Base-by-base conservation (phyloP, 1,284 basidiomycete species). In the Rhodotorula sp. region DNA sequence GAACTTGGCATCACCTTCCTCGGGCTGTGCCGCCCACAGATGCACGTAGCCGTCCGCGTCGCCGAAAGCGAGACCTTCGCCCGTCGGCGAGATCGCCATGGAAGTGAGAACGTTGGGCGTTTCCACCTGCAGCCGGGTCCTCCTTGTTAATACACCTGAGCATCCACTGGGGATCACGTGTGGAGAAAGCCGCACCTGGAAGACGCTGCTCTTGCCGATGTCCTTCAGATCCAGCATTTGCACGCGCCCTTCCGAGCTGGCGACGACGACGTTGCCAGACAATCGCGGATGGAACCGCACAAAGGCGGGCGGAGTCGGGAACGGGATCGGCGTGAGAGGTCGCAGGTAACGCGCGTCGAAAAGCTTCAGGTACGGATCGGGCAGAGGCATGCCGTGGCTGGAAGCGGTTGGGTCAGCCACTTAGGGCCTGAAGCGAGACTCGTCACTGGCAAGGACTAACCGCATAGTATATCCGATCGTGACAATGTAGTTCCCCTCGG, bases 351-450 rank as follows among this genome's bases (percentile, higher is more conserved):
- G 88, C 37, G 93, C 79, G 80, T 99, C 95, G 79, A 91, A 96
- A 17, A 97, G 85, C 81, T 96, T 95, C 75, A 99, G 91, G 37
- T 96, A 84, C 3, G 93, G 91, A 80, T 98, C 95, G 0, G 92
- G 90, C 62, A 91, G 86, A 1, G 95, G 93, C 58, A 91, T 89
- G 29, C 91, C 89, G 80, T 92, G 91, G 79, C 91, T 93, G 77
- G 17, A 59, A 18, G 4, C 6, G 29, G 12, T 3, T 6, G 48
- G 17, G 29, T 63, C 29, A 64, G 45, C 14, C 24, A 18, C 26
- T 10, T 6, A 7, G 45, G 26, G n/a, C 24, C 14, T 18, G 73
- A 26, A n/a, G 57, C 17, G 24, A n/a, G 37, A 37, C 37, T 42
- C 37, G 37, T 8, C 37, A 42, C 37, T 12, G 0, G 10, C 10